These are phyloP conservation scores for Dendrobium chrysotoxum DNA, from an alignment of 106 monocot genomes.

Conservation along the genomic window DNA sequence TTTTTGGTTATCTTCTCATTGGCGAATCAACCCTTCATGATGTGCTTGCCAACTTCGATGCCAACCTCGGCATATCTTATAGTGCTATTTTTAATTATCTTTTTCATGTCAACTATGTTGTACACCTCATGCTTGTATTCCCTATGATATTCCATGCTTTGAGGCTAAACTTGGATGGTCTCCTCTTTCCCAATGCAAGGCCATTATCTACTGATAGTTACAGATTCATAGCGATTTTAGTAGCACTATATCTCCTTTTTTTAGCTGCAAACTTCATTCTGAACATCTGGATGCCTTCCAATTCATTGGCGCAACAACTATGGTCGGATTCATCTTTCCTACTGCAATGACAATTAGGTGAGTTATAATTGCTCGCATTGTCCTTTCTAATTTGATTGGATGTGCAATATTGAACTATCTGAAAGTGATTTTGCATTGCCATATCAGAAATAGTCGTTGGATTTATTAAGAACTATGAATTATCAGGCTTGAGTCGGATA, in stretches of 20 bases:
- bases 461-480: neutral
- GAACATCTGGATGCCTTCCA: constrained; percentile 99
- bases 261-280: constrained; percentile 72
- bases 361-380: neutral
- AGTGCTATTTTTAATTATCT: constrained; percentile 57
- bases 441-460: neutral
- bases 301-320: constrained; percentile 85
- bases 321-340: constrained; percentile 89
- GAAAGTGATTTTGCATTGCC: neutral
- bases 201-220: constrained; percentile 47
- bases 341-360: constrained; percentile 68
- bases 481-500: neutral
- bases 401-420: neutral
- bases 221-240: constrained; percentile 48
- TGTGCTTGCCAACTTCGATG: constrained; percentile 87
- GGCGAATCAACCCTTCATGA: constrained; percentile 83
- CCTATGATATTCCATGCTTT: constrained; percentile 81
- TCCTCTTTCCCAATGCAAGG: constrained; percentile 58
- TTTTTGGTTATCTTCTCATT: constrained; percentile 87
- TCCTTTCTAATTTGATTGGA: neutral
- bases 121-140: constrained; percentile 95
- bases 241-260: constrained; percentile 39
- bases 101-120: constrained; percentile 78
- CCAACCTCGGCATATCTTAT: constrained; percentile 73
- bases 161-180: constrained; percentile 78